Base-by-base conservation (phyloP, 2,329 filamentous ascomycete genomes). In the Botrytis medusae region DNA sequence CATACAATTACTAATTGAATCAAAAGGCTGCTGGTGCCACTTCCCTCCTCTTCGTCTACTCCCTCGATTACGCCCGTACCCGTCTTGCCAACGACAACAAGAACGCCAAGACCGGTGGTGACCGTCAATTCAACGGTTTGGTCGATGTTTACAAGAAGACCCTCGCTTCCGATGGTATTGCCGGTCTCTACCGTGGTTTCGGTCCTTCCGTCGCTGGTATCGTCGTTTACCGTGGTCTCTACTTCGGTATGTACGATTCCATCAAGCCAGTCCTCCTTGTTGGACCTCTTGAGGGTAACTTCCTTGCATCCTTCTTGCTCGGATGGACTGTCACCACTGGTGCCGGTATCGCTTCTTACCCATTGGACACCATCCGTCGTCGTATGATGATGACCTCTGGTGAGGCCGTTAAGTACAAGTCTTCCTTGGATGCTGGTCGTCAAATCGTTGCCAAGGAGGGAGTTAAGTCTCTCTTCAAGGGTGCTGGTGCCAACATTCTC, bases 161-260 rank as follows among this genome's bases (percentile, higher is more conserved):
- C 83, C 91, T 99, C 83, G 95, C 96, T 82, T 93, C 94, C 83
- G 96, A 99, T 86, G 96, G 96, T 97, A 90, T 99, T 88, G 93
- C 92, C 84, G 96, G 96, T 97, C 95, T 99, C 84, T 99, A 99
- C 94, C 96, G 96, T 97, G 96, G 96, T 90, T 99, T 99, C 93
- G 94, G 95, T 90, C 96, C 97, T 86, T 99, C 96, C 83, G 96
- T 99, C 84, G 90, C 93, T 86, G 96, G 96, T 92, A 99, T 99
- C 87, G 87, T 99, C 83, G 96, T 99, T 88, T 99, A 99, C 94
- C 96, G 96, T 94, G 96, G 96, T 98, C 94, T 99, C 83, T 99
- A 99, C 95, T 99, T 99, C 93, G 96, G 96, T 85, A 93, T 99
- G 93, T 99, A 99, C 94, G 96, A 99, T 89, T 99, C 96, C 82